These are phyloP conservation scores for Penicillium fuscoglaucum DNA, from an alignment of 2,329 filamentous ascomycete species.

Conservation along the genomic window DNA sequence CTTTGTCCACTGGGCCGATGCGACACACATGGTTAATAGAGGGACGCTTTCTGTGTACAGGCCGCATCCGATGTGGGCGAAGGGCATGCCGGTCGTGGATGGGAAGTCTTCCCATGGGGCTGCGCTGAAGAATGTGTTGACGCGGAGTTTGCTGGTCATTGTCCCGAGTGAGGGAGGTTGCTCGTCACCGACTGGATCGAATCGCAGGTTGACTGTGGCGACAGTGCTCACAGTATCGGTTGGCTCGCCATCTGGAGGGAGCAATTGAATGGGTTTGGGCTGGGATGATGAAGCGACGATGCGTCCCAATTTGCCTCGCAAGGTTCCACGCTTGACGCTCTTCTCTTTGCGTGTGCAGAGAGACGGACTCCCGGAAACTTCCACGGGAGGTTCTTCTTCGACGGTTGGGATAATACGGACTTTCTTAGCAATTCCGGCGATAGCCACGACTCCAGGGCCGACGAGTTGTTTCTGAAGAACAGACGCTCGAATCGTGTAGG, in stretches of 20 bases:
- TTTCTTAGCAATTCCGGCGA: conserved; percentile 56
- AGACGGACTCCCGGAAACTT: conserved; percentile 47
- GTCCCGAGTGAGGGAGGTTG: conserved; percentile 56
- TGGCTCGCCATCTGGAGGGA: conserved; percentile 39
- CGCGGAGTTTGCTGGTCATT: conserved; percentile 57
- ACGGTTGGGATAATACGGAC: conserved; percentile 61
- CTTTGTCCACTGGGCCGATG: conserved; percentile 58
- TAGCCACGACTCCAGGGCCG: conserved; percentile 41
- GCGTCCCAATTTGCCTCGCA: conserved; percentile 58
- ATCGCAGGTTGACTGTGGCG: conserved; percentile 58
- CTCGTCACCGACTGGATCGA: conserved; percentile 57
- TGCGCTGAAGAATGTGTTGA: conserved; percentile 58
- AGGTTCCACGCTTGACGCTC: conserved; percentile 60
- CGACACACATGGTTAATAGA: conserved; percentile 58
- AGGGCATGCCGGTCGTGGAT: conserved; percentile 41
- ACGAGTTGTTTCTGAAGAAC: conserved; percentile 42
- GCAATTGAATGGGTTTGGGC: conserved; percentile 57
- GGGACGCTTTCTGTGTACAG: conserved; percentile 54
- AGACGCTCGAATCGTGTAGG: conserved; percentile 56
- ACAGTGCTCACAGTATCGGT: conserved; percentile 53
- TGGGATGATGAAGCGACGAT: conserved; percentile 59
- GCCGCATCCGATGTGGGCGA: conserved; percentile 48
- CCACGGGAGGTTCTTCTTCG: conserved; percentile 61
- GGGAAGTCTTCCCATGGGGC: conserved; percentile 54
- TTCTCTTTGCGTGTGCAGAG: conserved; percentile 61